Percentiles rank a stretch among this genome's conserved stretches.
Evolutionary conservation across 1,139 yeast species (phyloP).

Genomic region (Blastobotrys indianensis): DNA sequence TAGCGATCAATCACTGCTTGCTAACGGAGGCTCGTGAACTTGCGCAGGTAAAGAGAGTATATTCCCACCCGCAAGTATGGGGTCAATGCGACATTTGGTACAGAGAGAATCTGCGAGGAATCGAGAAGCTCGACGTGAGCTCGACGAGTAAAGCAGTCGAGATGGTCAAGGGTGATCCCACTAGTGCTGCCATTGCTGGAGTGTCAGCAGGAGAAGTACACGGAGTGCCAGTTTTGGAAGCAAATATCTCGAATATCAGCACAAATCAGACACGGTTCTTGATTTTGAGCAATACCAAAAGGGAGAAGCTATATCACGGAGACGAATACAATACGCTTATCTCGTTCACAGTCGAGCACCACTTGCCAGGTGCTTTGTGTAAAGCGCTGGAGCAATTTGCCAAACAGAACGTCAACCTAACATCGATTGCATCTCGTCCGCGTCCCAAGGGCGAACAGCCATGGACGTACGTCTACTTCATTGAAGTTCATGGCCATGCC

Average conservation of each 20-base stretch:
- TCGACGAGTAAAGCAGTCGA: slow-evolving; percentile 87
- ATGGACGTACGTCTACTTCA: slow-evolving; percentile 83
- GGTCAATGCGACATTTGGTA: slow-evolving; percentile 70
- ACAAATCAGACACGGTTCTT: slow-evolving; percentile 84
- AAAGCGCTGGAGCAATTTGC: slow-evolving; percentile 58
- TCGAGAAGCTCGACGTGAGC: slow-evolving; percentile 49
- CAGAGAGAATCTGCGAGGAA: slow-evolving; percentile 27
- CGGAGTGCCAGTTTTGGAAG: slow-evolving; percentile 49
- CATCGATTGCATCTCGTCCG: slow-evolving; percentile 66
- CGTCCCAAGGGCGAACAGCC: slow-evolving; percentile 54
- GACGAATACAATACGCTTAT: slow-evolving; percentile 44
- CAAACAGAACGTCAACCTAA: slow-evolving; percentile 54
- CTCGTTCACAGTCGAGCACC: slow-evolving; percentile 61
- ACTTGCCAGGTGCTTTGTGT: slow-evolving; percentile 71
- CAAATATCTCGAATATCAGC: slow-evolving; percentile 60
- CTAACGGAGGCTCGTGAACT: slow-evolving; percentile 42
- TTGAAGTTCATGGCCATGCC: slow-evolving; percentile 48
- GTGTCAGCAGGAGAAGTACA: slow-evolving; percentile 60
- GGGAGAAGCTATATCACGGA: slow-evolving; percentile 14
- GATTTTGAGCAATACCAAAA: slow-evolving; percentile 42
- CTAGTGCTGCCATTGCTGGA: slow-evolving; percentile 53
- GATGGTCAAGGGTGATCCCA: slow-evolving; percentile 39
- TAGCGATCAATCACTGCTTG: slow-evolving; percentile 73
- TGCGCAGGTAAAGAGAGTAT: slow-evolving; percentile 48
- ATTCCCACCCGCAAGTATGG: slow-evolving; percentile 98